Base-by-base conservation (phyloP, 2,329 filamentous ascomycete species). In the Phaeophleospora eucalypticola region DNA sequence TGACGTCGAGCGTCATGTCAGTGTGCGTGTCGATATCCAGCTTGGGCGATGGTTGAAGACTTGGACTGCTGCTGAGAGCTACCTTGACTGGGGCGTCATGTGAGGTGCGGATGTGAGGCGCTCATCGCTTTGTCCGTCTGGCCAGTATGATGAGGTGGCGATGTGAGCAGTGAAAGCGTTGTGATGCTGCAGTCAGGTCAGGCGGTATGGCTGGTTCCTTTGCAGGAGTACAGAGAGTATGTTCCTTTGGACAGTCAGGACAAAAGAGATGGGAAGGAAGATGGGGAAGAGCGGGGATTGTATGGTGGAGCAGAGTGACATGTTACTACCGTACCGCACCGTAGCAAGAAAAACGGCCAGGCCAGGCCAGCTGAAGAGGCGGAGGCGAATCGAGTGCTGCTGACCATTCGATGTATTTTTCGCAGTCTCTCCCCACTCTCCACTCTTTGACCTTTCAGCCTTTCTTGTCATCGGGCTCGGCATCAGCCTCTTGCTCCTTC, bases 1-100 rank as follows among this genome's bases (percentile, higher is more conserved):
- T 35, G 21, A 64, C 57, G 29, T 59, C 48, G 36, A 63, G 49
- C 0, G 52, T 45, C 57, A 60, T 60, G 19, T 29, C 36, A 32
- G 41, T 19, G 9, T n/a, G 40, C n/a, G n/a, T n/a, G 24, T 42
- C 15, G n/a, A 37, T 17, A 17, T 19, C 15, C 16, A 6, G 36
- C 3, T 17, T 17, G 9, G 36, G 24, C 12, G 24, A 12, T 29
- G 24, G 24, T 29, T 29, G n/a, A n/a, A n/a, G n/a, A n/a, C n/a
- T n/a, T n/a, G n/a, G n/a, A n/a, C n/a, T n/a, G n/a, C n/a, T n/a
- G n/a, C n/a, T n/a, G n/a, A n/a, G n/a, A n/a, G n/a, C n/a, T n/a
- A n/a, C n/a, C n/a, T n/a, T n/a, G n/a, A n/a, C n/a, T n/a, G n/a
- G n/a, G n/a, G n/a, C n/a, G n/a, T n/a, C n/a, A 29, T 6, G 24